Conservation (phyloP, 1,139 yeast species). For the Taphrina confusa region DNA sequence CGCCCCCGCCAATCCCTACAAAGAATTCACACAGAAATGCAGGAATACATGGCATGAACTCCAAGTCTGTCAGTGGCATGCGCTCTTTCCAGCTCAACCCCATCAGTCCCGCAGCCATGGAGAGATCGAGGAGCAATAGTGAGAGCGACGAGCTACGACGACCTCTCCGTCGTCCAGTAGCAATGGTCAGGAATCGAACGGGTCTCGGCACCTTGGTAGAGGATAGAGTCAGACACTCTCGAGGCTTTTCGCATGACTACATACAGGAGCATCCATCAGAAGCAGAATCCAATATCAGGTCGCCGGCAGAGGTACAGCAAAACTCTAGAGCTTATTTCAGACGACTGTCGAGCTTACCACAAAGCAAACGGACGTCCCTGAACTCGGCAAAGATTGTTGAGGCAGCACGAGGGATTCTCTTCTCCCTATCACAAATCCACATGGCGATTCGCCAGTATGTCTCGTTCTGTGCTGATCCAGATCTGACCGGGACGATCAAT, state of each 20-base stretch:
- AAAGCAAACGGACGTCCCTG: slow-evolving; percentile 45
- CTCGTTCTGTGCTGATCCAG: slow-evolving; percentile 66
- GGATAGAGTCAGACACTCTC: slow-evolving; percentile 39
- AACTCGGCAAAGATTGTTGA: slow-evolving; percentile 43
- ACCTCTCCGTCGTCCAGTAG: slow-evolving; percentile 71
- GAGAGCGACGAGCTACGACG: slow-evolving; percentile 55
- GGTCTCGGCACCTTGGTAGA: slow-evolving; percentile 41
- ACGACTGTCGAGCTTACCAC: slow-evolving; percentile 69
- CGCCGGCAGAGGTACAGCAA: slow-evolving; percentile 34
- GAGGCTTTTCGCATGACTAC: slow-evolving; percentile 47
- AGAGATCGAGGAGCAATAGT: slow-evolving; percentile 60
- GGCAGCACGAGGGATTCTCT: slow-evolving; percentile 48
- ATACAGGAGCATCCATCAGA: slow-evolving; percentile 33
- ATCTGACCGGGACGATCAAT: slow-evolving; percentile 61
- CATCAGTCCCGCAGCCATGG: slow-evolving; percentile 42
- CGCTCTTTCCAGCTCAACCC: slow-evolving; percentile 37
- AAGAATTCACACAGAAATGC: slow-evolving; percentile 28
- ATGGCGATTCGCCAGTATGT: slow-evolving; percentile 66
- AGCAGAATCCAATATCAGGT: slow-evolving; percentile 17
- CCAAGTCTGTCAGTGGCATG: slow-evolving; percentile 34
- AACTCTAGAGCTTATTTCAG: slow-evolving; percentile 59
- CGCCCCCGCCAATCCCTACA: slow-evolving; percentile 36
- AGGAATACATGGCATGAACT: slow-evolving; percentile 22
- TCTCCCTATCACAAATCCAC: slow-evolving; percentile 64
- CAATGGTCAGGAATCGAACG: slow-evolving; percentile 56